These are phyloP conservation scores for Leishmania mexicana DNA, from an alignment of 208 protist genomes.

Conservation along the genomic window DNA sequence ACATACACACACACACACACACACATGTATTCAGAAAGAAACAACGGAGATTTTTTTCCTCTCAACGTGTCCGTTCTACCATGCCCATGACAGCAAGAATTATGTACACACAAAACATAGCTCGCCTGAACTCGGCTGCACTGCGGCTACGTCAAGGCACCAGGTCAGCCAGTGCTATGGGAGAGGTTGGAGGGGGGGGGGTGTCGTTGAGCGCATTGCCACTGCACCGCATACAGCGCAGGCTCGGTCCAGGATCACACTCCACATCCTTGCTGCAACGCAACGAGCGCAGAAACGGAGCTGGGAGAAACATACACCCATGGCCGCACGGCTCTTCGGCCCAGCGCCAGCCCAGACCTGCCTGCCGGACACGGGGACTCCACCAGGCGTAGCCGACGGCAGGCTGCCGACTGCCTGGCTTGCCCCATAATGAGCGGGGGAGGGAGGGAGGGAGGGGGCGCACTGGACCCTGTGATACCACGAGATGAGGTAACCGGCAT, in stretches of 20 bases:
- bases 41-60: background rate
- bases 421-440: background rate
- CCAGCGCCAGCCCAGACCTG: background rate
- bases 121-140: background rate
- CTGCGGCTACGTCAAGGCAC: background rate
- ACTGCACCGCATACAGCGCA: background rate
- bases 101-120: no score
- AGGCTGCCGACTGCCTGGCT: background rate
- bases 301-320: background rate
- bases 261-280: no score
- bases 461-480: background rate
- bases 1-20: background rate
- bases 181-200: no score
- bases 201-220: background rate
- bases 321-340: background rate
- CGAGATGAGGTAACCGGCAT: background rate
- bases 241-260: background rate
- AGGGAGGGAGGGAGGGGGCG: no score
- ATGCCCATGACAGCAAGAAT: no score
- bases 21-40: background rate
- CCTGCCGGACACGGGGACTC: no score
- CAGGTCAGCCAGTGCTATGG: background rate
- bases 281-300: no score
- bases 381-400: background rate
- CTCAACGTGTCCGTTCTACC: background rate